Evolutionary conservation across 2,329 filamentous ascomycete species (phyloP).

Genomic region (Beauveria medogensis): DNA sequence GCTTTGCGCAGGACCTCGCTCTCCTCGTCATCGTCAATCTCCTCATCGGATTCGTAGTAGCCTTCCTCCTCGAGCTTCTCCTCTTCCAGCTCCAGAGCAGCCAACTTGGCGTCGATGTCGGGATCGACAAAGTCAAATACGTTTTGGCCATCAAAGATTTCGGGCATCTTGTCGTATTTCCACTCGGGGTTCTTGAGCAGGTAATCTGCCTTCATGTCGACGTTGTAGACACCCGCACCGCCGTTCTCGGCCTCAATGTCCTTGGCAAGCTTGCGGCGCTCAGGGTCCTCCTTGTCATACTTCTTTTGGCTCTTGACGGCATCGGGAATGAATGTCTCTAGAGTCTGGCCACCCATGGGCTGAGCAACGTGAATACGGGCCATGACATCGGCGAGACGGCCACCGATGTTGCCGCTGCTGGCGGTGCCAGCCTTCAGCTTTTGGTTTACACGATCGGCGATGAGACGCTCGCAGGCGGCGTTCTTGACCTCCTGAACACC

Average conservation of each 20-base stretch:
- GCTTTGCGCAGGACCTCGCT: conserved; percentile 86
- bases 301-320: conserved; percentile 73
- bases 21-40: conserved; percentile 81
- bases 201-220: conserved; percentile 86
- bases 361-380: conserved; percentile 94
- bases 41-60: conserved; percentile 80
- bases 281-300: conserved; percentile 85
- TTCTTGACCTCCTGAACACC: conserved; percentile 95
- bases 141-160: conserved; percentile 92
- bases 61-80: conserved; percentile 86
- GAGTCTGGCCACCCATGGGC: conserved; percentile 70
- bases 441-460: conserved; percentile 87
- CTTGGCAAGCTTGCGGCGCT: conserved; percentile 69
- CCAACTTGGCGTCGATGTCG: conserved; percentile 89
- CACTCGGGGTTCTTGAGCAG: conserved; percentile 80
- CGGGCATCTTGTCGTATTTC: conserved; percentile 94
- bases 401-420: conserved; percentile 65
- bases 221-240: conserved; percentile 90
- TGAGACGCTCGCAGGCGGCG: conserved; percentile 81
- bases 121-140: conserved; percentile 96
- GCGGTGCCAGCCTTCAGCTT: conserved; percentile 90
- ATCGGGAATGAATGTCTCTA: conserved; percentile 84
- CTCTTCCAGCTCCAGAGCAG: conserved; percentile 89
- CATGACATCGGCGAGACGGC: conserved; percentile 82
- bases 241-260: conserved; percentile 90